These are phyloP conservation scores for Noccaea caerulescens DNA, from an alignment of 345 rosid genomes.

Conservation along the genomic window DNA sequence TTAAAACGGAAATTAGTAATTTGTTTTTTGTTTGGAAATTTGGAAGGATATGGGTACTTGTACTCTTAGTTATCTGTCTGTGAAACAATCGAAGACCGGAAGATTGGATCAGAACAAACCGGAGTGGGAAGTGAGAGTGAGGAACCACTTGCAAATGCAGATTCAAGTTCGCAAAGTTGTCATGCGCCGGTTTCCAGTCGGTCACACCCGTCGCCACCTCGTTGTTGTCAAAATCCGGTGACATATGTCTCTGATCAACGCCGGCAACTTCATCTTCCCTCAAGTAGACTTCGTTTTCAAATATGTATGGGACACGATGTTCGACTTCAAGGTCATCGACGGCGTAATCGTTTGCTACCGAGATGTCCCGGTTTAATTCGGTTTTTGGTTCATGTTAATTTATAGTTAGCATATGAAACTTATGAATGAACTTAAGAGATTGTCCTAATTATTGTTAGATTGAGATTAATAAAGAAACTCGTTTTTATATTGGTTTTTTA, in stretches of 20 bases:
- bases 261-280: neutral
- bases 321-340: slow-evolving; percentile 19
- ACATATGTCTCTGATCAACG: slow-evolving; percentile 16
- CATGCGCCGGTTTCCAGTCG: slow-evolving; percentile 30
- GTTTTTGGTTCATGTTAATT: neutral
- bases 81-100: slow-evolving; percentile 33
- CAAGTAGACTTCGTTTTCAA: slow-evolving; percentile 8
- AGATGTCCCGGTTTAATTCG: neutral
- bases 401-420: neutral
- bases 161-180: neutral
- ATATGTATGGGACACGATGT: slow-evolving; percentile 35
- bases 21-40: slow-evolving; percentile 6
- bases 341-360: neutral
- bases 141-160: slow-evolving; percentile 23
- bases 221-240: neutral
- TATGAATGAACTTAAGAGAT: neutral
- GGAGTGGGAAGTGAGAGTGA: slow-evolving; percentile 36
- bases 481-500: neutral
- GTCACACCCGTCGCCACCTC: slow-evolving; percentile 4
- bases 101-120: slow-evolving; percentile 33
- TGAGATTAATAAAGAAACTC: slow-evolving; percentile 1
- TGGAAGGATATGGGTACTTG: slow-evolving; percentile 32
- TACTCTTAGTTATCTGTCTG: neutral
- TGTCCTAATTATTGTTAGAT: neutral
- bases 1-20: no score